Percentiles rank a stretch among this genome's conserved stretches.
Evolutionary conservation across 768 basidiomycete genomes (phyloP).

Genomic region (Phaeotremella fagi): DNA sequence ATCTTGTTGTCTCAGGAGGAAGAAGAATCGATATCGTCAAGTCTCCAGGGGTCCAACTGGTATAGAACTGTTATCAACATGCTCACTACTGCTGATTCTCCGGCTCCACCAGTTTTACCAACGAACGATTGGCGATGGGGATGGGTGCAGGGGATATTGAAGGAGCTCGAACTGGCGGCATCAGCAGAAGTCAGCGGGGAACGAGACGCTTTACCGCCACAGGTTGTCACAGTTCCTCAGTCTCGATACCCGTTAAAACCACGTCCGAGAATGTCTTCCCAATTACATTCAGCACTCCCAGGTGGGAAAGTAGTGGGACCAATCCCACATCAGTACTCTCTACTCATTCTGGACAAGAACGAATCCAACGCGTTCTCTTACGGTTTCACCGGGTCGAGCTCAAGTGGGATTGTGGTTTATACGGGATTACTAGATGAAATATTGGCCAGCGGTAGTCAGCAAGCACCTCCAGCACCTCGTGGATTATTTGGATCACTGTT

Average conservation of each 20-base stretch:
- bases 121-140: constrained; percentile 75
- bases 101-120: constrained; percentile 58
- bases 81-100: constrained; percentile 58
- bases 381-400: constrained; percentile 75
- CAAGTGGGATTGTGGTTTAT: constrained; percentile 85
- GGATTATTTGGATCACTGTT: neutral
- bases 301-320: constrained; percentile 15
- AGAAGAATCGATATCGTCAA: constrained; percentile 72
- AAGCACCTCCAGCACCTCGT: constrained; percentile 5
- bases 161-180: constrained; percentile 69
- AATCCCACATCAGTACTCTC: constrained; percentile 75
- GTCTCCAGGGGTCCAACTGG: constrained; percentile 77
- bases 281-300: constrained; percentile 52
- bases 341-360: constrained; percentile 75
- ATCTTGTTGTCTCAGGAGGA: constrained; percentile 84
- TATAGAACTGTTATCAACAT: constrained; percentile 71
- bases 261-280: constrained; percentile 69
- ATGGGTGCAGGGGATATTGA: constrained; percentile 76
- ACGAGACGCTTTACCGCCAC: too few relatives aligned
- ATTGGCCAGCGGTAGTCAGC: constrained; percentile 52
- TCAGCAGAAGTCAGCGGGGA: constrained; percentile 52
- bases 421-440: constrained; percentile 86
- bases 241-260: constrained; percentile 70
- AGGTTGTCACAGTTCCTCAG: constrained; percentile 60
- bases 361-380: constrained; percentile 87